phyloP scores from a whole-genome alignment of 139 green algal genomes.

The Gonium pectorale region DNA sequence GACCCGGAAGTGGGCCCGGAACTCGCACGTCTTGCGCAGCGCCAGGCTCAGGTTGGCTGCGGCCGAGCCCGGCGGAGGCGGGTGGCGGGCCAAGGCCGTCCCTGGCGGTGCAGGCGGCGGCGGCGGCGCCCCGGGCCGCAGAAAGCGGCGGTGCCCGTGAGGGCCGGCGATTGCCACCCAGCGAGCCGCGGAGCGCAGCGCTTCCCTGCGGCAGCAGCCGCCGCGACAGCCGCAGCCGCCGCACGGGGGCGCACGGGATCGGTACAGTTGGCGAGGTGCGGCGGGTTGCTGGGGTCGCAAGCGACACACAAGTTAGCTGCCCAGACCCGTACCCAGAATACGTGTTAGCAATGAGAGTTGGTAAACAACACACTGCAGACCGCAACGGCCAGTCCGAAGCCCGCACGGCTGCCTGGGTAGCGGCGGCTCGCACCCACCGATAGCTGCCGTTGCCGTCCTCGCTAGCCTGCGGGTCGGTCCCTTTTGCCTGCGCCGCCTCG shows the following conservation, averaged over 20 bases:
- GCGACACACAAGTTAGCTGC: no score
- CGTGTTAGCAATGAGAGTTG: no score
- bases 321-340: no score
- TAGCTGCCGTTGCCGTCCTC: neutral
- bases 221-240: neutral
- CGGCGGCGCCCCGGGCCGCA: neutral
- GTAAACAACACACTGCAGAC: no score
- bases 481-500: neutral
- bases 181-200: constrained; percentile 40
- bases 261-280: no score
- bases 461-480: neutral
- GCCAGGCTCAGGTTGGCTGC: constrained; percentile 15
- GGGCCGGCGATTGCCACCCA: neutral
- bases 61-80: neutral
- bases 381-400: no score
- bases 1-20: constrained; percentile 49
- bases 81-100: neutral
- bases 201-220: constrained; percentile 19
- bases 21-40: constrained; percentile 51
- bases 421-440: neutral
- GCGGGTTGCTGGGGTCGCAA: no score
- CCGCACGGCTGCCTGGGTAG: no score
- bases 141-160: neutral
- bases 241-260: no score
- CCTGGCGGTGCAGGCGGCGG: neutral